Evolutionary conservation across 2,329 filamentous ascomycete genomes (phyloP).

Genomic region (Cytospora piceicola): DNA sequence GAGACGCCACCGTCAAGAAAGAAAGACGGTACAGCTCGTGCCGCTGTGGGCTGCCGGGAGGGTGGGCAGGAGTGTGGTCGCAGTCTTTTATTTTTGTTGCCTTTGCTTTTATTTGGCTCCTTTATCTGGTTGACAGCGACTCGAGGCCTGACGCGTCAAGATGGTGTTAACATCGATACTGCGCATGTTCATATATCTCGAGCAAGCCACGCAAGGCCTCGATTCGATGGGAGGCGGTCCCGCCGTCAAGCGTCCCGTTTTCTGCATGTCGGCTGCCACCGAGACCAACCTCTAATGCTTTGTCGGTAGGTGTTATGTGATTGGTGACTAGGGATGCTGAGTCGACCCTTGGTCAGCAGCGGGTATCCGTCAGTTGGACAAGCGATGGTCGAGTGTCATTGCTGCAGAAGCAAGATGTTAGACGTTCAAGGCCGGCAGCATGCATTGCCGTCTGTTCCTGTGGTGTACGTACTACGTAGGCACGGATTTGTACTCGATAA

Average conservation of each 20-base stretch:
- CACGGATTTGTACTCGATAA: neutral
- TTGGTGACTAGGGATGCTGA: neutral
- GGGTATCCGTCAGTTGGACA: slow-evolving; percentile 5
- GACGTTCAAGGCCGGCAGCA: neutral
- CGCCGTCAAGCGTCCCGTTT: slow-evolving; percentile 9
- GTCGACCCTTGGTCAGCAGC: slow-evolving; percentile 16
- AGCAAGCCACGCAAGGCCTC: slow-evolving; percentile 26
- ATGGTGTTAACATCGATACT: slow-evolving; percentile 17
- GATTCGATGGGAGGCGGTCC: slow-evolving; percentile 15
- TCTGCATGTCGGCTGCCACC: slow-evolving; percentile 13
- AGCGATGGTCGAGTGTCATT: neutral
- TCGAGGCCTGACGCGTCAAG: slow-evolving; percentile 16
- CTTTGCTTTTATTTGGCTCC: too few relatives aligned
- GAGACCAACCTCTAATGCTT: neutral
- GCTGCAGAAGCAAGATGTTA: slow-evolving; percentile 13
- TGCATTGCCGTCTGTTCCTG: neutral
- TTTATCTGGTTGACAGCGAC: neutral
- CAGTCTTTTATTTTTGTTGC: neutral
- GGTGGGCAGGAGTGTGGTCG: slow-evolving; percentile 14
- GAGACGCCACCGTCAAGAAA: neutral
- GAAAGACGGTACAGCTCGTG: slow-evolving; percentile 5
- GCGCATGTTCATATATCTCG: slow-evolving; percentile 28
- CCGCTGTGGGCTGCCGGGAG: slow-evolving; percentile 5
- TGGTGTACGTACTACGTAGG: neutral
- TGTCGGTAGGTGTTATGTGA: neutral